phyloP scores from a whole-genome alignment of 2,329 filamentous ascomycete species.

The Fusarium scirpi region DNA sequence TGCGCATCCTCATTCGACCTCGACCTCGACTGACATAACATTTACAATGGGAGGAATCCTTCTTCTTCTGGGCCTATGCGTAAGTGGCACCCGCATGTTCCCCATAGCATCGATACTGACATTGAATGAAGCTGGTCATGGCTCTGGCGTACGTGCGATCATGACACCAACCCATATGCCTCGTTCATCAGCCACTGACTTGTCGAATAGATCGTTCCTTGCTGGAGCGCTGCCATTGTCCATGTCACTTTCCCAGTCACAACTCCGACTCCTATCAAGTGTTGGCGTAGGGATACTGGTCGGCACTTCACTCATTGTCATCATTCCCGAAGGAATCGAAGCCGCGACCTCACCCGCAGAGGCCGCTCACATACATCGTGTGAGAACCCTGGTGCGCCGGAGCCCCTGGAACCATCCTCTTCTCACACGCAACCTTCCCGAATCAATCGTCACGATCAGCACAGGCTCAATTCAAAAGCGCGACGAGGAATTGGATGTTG shows the following conservation, averaged over 20 bases:
- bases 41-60: constrained; percentile 56
- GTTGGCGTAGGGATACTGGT: constrained; percentile 94
- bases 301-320: constrained; percentile 94
- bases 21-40: constrained; percentile 25
- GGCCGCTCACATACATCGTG: constrained; percentile 54
- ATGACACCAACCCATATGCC: constrained; percentile 26
- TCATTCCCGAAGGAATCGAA: constrained; percentile 96
- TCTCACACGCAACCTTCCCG: constrained; percentile 43
- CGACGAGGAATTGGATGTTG: constrained; percentile 17
- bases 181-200: constrained; percentile 35
- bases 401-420: constrained; percentile 49
- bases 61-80: constrained; percentile 57
- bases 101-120: constrained; percentile 39
- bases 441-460: constrained; percentile 39
- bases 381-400: constrained; percentile 50
- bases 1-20: constrained; percentile 23
- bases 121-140: constrained; percentile 63
- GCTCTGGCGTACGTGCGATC: constrained; percentile 64
- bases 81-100: constrained; percentile 44
- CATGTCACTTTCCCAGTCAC: constrained; percentile 86
- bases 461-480: constrained; percentile 20
- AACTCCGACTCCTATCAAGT: constrained; percentile 89
- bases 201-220: constrained; percentile 80
- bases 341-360: constrained; percentile 76
- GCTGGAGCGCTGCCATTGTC: constrained; percentile 91